These are phyloP conservation scores for Sclerospora graminicola DNA, from an alignment of 352 stramenopile species.

Conservation along the genomic window DNA sequence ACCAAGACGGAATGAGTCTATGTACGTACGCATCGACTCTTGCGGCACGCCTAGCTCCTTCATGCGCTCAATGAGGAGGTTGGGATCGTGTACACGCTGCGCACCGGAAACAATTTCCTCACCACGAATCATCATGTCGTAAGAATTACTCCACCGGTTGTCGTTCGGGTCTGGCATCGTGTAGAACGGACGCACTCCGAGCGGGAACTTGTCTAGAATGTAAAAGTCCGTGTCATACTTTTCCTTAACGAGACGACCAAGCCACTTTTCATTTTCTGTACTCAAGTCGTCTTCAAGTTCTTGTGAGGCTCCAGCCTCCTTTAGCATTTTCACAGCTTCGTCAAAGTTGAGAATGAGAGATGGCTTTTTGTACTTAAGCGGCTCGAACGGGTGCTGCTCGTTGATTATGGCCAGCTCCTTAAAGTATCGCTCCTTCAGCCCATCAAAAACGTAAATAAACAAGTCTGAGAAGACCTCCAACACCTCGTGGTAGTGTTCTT, in stretches of 20 bases:
- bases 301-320: conserved; percentile 67
- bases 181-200: conserved; percentile 98
- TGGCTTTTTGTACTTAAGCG: conserved; percentile 93
- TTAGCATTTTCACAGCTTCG: conserved; percentile 90
- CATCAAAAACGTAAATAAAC: conserved; percentile 99
- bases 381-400: conserved; percentile 96
- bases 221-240: conserved; percentile 99
- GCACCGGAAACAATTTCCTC: conserved; percentile 99
- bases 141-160: conserved; percentile 93
- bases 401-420: conserved; percentile 93
- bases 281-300: conserved; percentile 74
- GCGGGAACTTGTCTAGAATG: conserved; percentile 99
- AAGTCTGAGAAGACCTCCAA: conserved; percentile 96
- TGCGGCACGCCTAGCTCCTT: conserved; percentile 75
- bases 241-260: conserved; percentile 90
- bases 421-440: conserved; percentile 89
- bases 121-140: conserved; percentile 99
- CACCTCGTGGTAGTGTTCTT: conserved; percentile 99
- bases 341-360: conserved; percentile 91
- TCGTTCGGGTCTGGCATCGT: conserved; percentile 98
- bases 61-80: conserved; percentile 89
- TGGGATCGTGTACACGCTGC: conserved; percentile 97
- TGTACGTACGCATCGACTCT: conserved; percentile 91
- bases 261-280: conserved; percentile 97
- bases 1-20: conserved; percentile 98